Base-by-base conservation (phyloP, 2,329 filamentous ascomycete species). In the Huntiella decipiens region DNA sequence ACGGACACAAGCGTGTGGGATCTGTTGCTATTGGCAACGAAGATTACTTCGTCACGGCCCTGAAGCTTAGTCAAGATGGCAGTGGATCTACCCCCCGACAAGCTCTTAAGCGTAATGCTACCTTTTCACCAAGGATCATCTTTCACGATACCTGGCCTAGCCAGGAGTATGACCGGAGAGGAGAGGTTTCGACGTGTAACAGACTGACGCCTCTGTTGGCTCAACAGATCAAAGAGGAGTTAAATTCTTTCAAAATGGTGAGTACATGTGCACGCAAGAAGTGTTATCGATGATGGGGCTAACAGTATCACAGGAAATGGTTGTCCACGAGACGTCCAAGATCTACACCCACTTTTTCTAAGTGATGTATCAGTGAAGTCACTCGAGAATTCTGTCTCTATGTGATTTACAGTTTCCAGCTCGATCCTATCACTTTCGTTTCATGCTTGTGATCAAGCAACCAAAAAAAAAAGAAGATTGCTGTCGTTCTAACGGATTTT, bases 301-400 rank as follows among this genome's bases (percentile, higher is more conserved):
- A 42, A 10, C 22, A 15, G 3, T 22, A 22, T 17, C 45, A 35
- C 51, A 96, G 91, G 91, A 98, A 68, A 98, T 98, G 91, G 91
- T 96, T 69, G 91, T 98, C 57, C 91, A 98, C 62, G 91, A 96
- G 65, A 84, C 81, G 61, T 96, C 91, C 54, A 98, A 96, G 68
- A 87, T 95, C 58, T 95, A 98, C 70, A 98, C 91, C 56, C 91
- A 98, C 73, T 98, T 98, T 74, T 96, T 98, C 71, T 98, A 75
- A 88, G 64, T 54, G 54, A 51, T 55, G 53, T 53, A 55, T 28
- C 22, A 28, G 22, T 28, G 8, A 28, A 28, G 6, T 28, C 22
- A 28, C 22, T 28, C 4, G 22, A 28, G 22, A 28, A 10, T 28
- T 28, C 8, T 28, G 22, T 28, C 7, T 28, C 22, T 28, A 1